Percentiles rank a stretch among this genome's conserved stretches.
phyloP scores from a whole-genome alignment of 1,284 basidiomycete species.

The Sporisorium iseilematis-ciliati region DNA sequence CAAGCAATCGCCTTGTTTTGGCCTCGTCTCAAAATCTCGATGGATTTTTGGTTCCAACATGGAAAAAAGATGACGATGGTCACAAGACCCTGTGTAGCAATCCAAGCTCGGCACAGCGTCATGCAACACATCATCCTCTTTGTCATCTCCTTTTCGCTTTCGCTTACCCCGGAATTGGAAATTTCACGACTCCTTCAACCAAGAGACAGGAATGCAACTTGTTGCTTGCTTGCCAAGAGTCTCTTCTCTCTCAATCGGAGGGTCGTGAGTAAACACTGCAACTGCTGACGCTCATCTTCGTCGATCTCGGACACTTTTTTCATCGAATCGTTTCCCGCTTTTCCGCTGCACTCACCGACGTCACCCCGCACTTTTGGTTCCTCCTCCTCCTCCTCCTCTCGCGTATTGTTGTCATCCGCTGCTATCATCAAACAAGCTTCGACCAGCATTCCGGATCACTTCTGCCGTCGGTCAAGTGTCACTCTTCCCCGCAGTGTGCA shows the following conservation, averaged over 20 bases:
- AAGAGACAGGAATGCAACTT: slow-evolving; percentile 3
- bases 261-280: too few relatives aligned
- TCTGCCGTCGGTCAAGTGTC: too few relatives aligned
- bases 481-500: neutral
- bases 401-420: too few relatives aligned
- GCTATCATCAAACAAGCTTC: too few relatives aligned
- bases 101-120: too few relatives aligned
- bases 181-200: neutral
- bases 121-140: too few relatives aligned
- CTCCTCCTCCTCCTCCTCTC: too few relatives aligned
- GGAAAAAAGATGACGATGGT: neutral
- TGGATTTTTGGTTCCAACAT: too few relatives aligned
- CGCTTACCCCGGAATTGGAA: slow-evolving; percentile 11
- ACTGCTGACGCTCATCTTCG: neutral
- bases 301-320: neutral
- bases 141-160: too few relatives aligned
- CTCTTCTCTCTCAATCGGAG: neutral
- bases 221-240: neutral
- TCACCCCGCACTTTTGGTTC: slow-evolving; percentile 20
- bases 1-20: too few relatives aligned
- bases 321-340: neutral
- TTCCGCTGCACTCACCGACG: slow-evolving; percentile 22
- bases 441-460: too few relatives aligned
- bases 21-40: too few relatives aligned
- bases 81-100: slow-evolving; percentile 1